Evolutionary conservation across 169 alveolate genomes (phyloP), one percentile per base, ranked within the genome.

Genomic region (Plasmodium billcollinsi): DNA sequence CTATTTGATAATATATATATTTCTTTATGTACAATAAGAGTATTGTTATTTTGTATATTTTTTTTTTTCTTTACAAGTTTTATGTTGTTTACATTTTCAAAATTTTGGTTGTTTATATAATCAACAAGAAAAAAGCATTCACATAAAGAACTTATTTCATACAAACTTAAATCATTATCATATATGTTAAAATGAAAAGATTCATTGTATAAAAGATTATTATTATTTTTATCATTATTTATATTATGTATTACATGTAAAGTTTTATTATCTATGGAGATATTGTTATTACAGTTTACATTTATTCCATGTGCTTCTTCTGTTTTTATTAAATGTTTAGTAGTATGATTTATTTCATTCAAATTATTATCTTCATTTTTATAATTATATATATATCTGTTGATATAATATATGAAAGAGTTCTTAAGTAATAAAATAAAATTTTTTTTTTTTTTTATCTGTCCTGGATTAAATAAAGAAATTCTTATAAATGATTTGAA

Each of bases 141-240:
- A 49, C 91, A 83, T 24, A 83, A 56, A 5, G 91, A 83, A 24
- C 91, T 83, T 24, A 83, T 15, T 14, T 83, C 91, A 9, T 83
- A 83, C 11, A 83, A 49, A 62, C 80, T 83, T 12, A 69, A 1
- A n/a, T 33, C 39, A 54, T 73, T 45, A 18, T 62, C 45, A 21
- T 39, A 39, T 5, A 39, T 39, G 1, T 39, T 39, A 5, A 39
- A 39, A 39, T 12, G 9, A n/a, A 6, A 56, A 12, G 21, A 3
- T 18, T 56, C 18, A 15, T 0, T 3, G 2, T 52, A 52, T 8
- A 14, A 14, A 12, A 0, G 7, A 52, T 52, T 52, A 12, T 12
- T 52, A 12, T 12, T 52, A 7, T 14, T 15, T 14, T 52, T 52
- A 12, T 52, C 62, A 39, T 39, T 2, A 5, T 39, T 5, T 12